phyloP scores from a whole-genome alignment of 371 early-diverging fungal species.

The Rhizoclosmatium hyalinum region DNA sequence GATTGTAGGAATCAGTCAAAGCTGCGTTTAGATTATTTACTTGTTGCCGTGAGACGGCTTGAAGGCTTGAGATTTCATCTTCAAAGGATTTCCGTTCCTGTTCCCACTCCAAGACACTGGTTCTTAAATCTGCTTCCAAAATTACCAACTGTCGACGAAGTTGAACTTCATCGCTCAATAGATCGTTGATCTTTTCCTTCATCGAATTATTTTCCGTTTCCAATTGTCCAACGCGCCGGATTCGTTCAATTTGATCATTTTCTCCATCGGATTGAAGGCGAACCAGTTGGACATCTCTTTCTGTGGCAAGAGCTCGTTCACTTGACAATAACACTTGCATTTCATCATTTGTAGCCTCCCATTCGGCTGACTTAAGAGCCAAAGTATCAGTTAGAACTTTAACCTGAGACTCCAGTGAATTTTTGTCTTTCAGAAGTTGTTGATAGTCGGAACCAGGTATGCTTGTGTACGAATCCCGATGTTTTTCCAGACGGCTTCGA shows the following conservation, averaged over 20 bases:
- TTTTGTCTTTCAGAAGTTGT: background rate
- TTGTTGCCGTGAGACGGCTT: background rate
- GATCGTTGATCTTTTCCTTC: background rate
- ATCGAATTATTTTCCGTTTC: constrained; percentile 5
- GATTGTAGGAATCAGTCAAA: background rate
- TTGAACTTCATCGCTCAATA: background rate
- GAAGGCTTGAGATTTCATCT: background rate
- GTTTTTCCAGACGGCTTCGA: background rate
- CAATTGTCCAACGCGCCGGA: background rate
- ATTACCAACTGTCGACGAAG: background rate
- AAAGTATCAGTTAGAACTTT: background rate
- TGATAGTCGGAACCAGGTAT: background rate
- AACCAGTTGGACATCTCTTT: constrained; percentile 4
- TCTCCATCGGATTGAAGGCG: background rate
- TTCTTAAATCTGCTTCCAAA: constrained; percentile 11
- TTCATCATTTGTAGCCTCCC: background rate
- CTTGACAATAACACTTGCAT: background rate
- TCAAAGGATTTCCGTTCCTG: constrained; percentile 7
- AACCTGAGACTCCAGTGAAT: background rate
- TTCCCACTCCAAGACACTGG: constrained; percentile 8
- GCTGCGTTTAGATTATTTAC: background rate
- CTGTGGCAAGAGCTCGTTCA: background rate
- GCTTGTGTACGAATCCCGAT: background rate
- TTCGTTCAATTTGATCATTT: constrained; percentile 14
- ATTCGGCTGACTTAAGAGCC: constrained; percentile 10